Conservation (phyloP, 768 basidiomycete species). For the Suillus subaureus region DNA sequence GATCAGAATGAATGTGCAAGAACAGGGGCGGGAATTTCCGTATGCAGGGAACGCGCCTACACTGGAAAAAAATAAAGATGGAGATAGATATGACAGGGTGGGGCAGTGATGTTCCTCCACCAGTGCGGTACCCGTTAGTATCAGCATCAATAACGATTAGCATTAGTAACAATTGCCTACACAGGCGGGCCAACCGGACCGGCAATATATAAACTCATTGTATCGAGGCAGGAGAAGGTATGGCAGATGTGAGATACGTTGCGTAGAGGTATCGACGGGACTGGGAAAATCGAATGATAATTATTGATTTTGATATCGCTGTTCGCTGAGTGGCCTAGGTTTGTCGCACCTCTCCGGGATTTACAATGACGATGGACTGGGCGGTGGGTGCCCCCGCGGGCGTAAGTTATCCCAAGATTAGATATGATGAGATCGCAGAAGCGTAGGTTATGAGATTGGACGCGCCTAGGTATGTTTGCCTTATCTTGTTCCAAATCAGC, state of each 20-base stretch:
- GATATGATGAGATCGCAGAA: slow-evolving; percentile 1
- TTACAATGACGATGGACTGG: background rate
- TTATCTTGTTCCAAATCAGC: slow-evolving; percentile 1
- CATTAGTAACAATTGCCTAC: background rate
- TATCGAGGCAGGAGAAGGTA: background rate
- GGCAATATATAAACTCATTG: background rate
- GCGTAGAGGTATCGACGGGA: background rate
- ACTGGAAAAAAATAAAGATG: background rate
- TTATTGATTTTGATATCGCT: background rate
- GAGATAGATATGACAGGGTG: background rate
- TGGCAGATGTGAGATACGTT: background rate
- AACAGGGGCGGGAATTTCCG: background rate
- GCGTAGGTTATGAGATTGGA: background rate
- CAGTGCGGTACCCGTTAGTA: background rate
- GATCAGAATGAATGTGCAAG: background rate
- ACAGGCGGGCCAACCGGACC: background rate
- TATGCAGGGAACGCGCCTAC: background rate
- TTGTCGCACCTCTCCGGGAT: background rate
- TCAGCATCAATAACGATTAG: background rate
- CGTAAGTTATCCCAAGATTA: background rate
- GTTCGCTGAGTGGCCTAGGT: background rate
- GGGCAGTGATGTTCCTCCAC: background rate
- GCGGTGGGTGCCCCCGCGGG: background rate
- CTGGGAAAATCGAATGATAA: background rate
- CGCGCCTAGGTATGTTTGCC: background rate